These are phyloP conservation scores for Simmondsia chinensis DNA, from an alignment of 148 eudicot genomes.

Conservation along the genomic window DNA sequence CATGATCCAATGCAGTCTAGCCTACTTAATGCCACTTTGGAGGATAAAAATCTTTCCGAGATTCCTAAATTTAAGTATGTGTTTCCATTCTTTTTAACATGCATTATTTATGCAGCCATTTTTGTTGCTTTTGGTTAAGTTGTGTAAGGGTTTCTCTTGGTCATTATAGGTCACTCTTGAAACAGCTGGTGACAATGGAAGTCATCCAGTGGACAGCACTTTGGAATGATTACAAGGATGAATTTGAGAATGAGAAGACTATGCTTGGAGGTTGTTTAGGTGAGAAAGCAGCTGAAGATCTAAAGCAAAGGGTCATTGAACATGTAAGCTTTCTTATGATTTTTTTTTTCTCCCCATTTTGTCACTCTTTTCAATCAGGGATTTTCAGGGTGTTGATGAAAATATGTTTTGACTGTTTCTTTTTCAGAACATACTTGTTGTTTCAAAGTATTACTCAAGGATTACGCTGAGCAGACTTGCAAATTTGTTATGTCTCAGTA, in stretches of 20 bases:
- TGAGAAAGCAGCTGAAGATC: constrained; percentile 91
- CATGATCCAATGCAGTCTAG: constrained; percentile 98
- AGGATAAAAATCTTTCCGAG: constrained; percentile 87
- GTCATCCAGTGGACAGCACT: constrained; percentile 81
- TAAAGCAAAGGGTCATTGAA: constrained; percentile 81
- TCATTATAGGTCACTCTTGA: constrained; percentile 49
- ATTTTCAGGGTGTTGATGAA: not conserved
- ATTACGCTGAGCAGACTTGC: constrained; percentile 82
- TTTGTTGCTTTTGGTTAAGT: not conserved
- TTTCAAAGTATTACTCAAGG: constrained; percentile 80
- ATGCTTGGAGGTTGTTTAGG: constrained; percentile 84
- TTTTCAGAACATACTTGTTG: constrained; percentile 94
- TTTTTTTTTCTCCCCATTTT: not conserved
- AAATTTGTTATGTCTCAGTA: constrained; percentile 59
- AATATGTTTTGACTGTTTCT: not conserved
- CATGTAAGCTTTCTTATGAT: constrained; percentile 45
- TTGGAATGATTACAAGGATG: constrained; percentile 74
- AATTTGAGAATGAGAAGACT: constrained; percentile 75
- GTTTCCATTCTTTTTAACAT: not conserved
- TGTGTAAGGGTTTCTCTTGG: not conserved
- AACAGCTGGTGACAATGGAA: constrained; percentile 93
- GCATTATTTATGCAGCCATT: too few relatives aligned
- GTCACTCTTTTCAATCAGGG: too few relatives aligned
- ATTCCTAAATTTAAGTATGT: constrained; percentile 71
- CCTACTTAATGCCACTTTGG: constrained; percentile 82